Conservation (phyloP, 768 basidiomycete species). For the Lentinula lateritia region DNA sequence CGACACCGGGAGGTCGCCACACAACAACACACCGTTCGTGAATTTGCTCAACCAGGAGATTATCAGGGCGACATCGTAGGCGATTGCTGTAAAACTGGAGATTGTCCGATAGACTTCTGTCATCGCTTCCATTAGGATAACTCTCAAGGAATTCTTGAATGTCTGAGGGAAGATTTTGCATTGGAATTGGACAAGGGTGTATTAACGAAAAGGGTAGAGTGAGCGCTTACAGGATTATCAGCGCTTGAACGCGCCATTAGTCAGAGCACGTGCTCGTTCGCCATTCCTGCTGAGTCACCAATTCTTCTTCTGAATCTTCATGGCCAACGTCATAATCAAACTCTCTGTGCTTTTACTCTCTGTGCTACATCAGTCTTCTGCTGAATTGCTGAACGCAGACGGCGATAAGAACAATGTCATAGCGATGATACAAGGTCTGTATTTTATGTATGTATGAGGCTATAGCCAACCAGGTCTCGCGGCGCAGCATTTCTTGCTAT, state of each 20-base stretch:
- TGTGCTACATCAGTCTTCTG: too few species aligned
- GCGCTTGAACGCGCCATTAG: background rate
- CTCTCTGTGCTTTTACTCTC: too few species aligned
- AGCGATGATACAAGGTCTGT: too few species aligned
- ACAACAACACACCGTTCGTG: conserved; percentile 40
- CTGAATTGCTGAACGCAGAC: too few species aligned
- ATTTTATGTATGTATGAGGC: too few species aligned
- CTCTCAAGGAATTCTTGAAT: conserved; percentile 51
- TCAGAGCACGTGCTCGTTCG: background rate
- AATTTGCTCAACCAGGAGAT: conserved; percentile 56
- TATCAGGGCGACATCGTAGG: conserved; percentile 54
- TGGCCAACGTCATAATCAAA: too few species aligned
- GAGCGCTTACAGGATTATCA: background rate
- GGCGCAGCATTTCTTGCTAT: too few species aligned
- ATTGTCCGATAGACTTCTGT: conserved; percentile 38
- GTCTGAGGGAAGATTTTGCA: conserved; percentile 47
- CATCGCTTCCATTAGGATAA: conserved; percentile 42
- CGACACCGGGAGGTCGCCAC: background rate
- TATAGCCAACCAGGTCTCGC: too few species aligned
- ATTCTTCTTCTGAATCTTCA: too few species aligned
- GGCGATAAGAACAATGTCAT: too few species aligned
- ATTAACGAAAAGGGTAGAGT: too few species aligned
- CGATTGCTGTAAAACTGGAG: conserved; percentile 57
- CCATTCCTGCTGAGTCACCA: background rate
- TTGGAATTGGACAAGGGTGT: background rate